Evolutionary conservation across 2,329 filamentous ascomycete species (phyloP).

Genomic region (Falciphora oryzae): DNA sequence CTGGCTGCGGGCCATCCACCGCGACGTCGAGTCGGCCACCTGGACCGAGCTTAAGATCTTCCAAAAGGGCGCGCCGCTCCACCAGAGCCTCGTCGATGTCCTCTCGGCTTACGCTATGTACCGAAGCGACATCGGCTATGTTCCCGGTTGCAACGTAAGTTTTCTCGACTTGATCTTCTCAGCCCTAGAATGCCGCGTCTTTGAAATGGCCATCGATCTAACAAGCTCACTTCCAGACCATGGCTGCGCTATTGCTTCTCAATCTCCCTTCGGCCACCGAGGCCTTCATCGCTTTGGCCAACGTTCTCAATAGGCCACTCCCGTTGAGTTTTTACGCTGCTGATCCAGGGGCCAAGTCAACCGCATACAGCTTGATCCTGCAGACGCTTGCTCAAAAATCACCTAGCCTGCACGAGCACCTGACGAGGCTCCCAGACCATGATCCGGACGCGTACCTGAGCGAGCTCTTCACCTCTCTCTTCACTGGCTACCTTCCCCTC

Average conservation of each 20-base stretch:
- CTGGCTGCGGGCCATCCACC: slow-evolving; percentile 59
- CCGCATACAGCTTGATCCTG: slow-evolving; percentile 64
- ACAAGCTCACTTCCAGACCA: slow-evolving; percentile 40
- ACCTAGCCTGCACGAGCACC: slow-evolving; percentile 56
- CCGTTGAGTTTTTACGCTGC: slow-evolving; percentile 70
- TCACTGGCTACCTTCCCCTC: slow-evolving; percentile 56
- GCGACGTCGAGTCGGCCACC: slow-evolving; percentile 57
- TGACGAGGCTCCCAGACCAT: slow-evolving; percentile 44
- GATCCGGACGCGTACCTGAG: slow-evolving; percentile 51
- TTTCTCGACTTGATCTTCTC: not conserved
- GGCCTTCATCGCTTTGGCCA: slow-evolving; percentile 67
- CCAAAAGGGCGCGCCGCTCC: slow-evolving; percentile 57
- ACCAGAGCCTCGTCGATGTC: slow-evolving; percentile 64
- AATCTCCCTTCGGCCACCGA: slow-evolving; percentile 59
- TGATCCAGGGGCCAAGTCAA: slow-evolving; percentile 62
- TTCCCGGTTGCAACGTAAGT: slow-evolving; percentile 68
- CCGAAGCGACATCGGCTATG: slow-evolving; percentile 73
- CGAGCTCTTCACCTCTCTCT: slow-evolving; percentile 57
- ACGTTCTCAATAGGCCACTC: slow-evolving; percentile 69
- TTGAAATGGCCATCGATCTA: slow-evolving; percentile 6
- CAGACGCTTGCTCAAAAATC: slow-evolving; percentile 61
- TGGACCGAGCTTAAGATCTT: slow-evolving; percentile 72
- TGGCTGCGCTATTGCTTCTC: slow-evolving; percentile 67
- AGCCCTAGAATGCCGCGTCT: not conserved
- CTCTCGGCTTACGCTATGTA: slow-evolving; percentile 78